A percentile compares a stretch with the other conserved stretches of the same genome.
These are phyloP conservation scores for Ceratocystis ficicola DNA, from an alignment of 2,329 filamentous ascomycete genomes.

Conservation along the genomic window DNA sequence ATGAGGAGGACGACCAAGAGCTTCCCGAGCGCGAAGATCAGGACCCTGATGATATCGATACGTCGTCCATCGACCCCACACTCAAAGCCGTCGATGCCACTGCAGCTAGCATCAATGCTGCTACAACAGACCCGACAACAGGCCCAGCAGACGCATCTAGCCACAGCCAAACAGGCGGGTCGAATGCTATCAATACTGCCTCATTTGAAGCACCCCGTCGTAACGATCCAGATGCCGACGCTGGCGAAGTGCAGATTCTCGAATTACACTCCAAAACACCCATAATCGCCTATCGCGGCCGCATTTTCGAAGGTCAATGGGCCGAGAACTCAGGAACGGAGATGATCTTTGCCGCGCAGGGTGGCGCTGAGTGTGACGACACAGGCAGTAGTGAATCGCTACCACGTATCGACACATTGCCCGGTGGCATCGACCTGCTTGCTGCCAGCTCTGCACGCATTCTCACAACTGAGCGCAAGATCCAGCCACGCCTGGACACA, in stretches of 20 bases:
- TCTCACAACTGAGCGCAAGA: conserved; percentile 50
- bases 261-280: conserved; percentile 67
- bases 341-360: conserved; percentile 52
- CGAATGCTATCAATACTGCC: background rate
- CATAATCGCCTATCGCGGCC: conserved; percentile 65
- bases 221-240: conserved; percentile 1
- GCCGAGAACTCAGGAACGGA: conserved; percentile 73
- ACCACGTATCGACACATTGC: conserved; percentile 40
- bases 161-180: too few species aligned
- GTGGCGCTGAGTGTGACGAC: conserved; percentile 28
- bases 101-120: background rate
- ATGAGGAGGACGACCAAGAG: conserved; percentile 28
- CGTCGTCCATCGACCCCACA: background rate
- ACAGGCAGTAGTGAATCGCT: conserved; percentile 28
- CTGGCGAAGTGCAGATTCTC: conserved; percentile 59
- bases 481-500: conserved; percentile 37
- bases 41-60: conserved; percentile 23
- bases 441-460: conserved; percentile 60
- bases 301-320: conserved; percentile 72
- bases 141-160: conserved; percentile 8
- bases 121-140: background rate
- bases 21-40: conserved; percentile 31
- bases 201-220: background rate
- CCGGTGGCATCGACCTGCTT: conserved; percentile 55
- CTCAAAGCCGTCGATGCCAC: background rate